phyloP scores from a whole-genome alignment of 2,329 filamentous ascomycete genomes.

The Elsinoe australis region DNA sequence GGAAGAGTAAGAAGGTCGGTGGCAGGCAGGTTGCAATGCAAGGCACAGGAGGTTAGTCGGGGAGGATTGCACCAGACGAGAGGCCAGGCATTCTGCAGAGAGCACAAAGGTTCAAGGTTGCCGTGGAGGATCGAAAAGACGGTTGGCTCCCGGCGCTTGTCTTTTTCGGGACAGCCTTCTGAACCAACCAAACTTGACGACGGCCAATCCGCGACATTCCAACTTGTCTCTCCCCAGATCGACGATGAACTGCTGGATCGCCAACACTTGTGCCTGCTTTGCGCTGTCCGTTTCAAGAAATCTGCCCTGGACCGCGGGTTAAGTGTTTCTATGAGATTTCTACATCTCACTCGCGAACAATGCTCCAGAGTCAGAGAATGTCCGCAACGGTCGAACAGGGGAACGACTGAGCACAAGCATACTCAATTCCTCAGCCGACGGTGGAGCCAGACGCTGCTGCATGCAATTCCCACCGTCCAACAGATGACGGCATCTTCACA shows the following conservation, averaged over 20 bases:
- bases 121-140: background rate
- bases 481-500: conserved; percentile 13
- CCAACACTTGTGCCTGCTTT: background rate
- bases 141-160: too few relatives aligned
- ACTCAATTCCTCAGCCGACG: background rate
- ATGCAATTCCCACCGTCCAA: conserved; percentile 11
- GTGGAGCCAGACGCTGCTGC: background rate
- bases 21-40: background rate
- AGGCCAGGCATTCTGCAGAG: too few relatives aligned
- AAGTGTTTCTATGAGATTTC: background rate
- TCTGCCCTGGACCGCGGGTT: background rate
- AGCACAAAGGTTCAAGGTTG: too few relatives aligned
- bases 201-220: too few relatives aligned
- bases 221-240: conserved; percentile 7
- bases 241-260: conserved; percentile 10
- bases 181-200: too few relatives aligned
- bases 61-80: too few relatives aligned
- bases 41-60: background rate
- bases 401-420: background rate
- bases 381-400: conserved; percentile 10
- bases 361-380: background rate
- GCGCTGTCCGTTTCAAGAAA: conserved; percentile 9
- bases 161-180: too few relatives aligned
- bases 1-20: background rate
- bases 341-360: background rate